These are phyloP conservation scores for Magnaporthiopsis rhizophila DNA, from an alignment of 2,329 filamentous ascomycete species.

Conservation along the genomic window DNA sequence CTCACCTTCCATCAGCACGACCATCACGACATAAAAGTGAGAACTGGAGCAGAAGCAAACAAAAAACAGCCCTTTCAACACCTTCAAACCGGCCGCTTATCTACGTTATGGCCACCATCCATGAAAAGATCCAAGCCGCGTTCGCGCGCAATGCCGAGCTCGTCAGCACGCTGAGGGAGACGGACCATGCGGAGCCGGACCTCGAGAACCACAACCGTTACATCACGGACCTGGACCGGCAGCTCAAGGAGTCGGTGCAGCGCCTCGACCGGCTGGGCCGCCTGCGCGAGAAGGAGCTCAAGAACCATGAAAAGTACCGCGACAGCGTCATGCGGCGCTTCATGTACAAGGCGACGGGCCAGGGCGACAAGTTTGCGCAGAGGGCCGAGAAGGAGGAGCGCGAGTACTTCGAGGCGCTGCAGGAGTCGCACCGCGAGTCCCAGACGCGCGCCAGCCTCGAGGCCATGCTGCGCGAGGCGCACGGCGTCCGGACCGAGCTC, in stretches of 20 bases:
- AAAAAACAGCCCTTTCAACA: neutral
- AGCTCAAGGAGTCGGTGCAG: slow-evolving; percentile 28
- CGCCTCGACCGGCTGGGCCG: slow-evolving; percentile 30
- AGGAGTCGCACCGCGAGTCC: slow-evolving; percentile 37
- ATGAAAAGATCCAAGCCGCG: slow-evolving; percentile 29
- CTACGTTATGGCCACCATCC: slow-evolving; percentile 21
- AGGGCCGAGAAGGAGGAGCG: slow-evolving; percentile 44
- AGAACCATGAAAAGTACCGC: slow-evolving; percentile 44
- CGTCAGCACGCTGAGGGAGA: slow-evolving; percentile 36
- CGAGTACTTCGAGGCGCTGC: slow-evolving; percentile 46
- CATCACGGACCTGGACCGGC: slow-evolving; percentile 34
- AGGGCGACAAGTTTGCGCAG: slow-evolving; percentile 38
- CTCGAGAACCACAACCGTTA: slow-evolving; percentile 37
- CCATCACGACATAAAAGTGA: neutral
- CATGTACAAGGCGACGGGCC: slow-evolving; percentile 41
- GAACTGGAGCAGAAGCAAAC: too few relatives aligned
- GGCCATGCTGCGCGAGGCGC: slow-evolving; percentile 31
- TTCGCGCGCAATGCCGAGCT: slow-evolving; percentile 33
- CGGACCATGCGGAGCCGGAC: slow-evolving; percentile 38
- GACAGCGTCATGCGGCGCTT: slow-evolving; percentile 42
- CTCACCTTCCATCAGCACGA: neutral
- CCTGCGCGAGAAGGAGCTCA: slow-evolving; percentile 37
- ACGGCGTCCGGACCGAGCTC: slow-evolving; percentile 25
- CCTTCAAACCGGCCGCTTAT: neutral
- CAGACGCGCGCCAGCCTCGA: slow-evolving; percentile 32